Evolutionary conservation across 148 eudicot genomes (phyloP).

Genomic region (Limonium bicolor): DNA sequence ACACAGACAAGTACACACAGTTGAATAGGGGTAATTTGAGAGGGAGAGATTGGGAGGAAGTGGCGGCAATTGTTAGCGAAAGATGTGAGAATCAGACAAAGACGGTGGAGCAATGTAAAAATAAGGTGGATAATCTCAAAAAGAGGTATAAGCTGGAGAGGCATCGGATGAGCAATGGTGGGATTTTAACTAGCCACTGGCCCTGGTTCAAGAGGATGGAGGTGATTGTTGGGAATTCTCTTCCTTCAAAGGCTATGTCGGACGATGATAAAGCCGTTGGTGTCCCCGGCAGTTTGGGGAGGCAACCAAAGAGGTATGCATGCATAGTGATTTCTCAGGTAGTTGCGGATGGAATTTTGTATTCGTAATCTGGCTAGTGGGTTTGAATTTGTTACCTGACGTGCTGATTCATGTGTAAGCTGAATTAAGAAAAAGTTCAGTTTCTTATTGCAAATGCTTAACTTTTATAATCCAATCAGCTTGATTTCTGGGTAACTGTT

Average conservation of each 20-base stretch:
- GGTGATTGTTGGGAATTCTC: slow-evolving; percentile 57
- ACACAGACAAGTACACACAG: slow-evolving; percentile 61
- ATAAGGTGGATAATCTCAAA: slow-evolving; percentile 96
- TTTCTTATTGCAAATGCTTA: too few relatives aligned
- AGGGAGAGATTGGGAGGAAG: slow-evolving; percentile 98
- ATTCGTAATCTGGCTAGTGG: too few relatives aligned
- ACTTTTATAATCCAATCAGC: too few relatives aligned
- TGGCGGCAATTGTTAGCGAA: slow-evolving; percentile 68
- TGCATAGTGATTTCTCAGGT: too few relatives aligned
- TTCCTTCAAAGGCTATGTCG: slow-evolving; percentile 23
- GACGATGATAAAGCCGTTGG: slow-evolving; percentile 55
- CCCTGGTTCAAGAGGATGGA: slow-evolving; percentile 97
- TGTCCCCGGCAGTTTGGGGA: slow-evolving; percentile 20
- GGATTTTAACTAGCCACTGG: slow-evolving; percentile 53
- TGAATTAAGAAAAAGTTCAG: too few relatives aligned
- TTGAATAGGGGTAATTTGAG: slow-evolving; percentile 78
- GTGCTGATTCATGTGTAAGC: too few relatives aligned
- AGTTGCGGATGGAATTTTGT: too few relatives aligned
- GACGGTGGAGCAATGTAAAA: slow-evolving; percentile 98
- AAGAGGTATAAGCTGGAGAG: slow-evolving; percentile 93
- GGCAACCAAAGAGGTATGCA: slow-evolving; percentile 80
- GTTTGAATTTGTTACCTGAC: too few relatives aligned
- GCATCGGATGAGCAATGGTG: slow-evolving; percentile 58
- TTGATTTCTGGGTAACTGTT: too few relatives aligned
- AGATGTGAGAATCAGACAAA: slow-evolving; percentile 73